phyloP scores from a whole-genome alignment of 768 basidiomycete genomes.

The Kwoniella botswanensis region DNA sequence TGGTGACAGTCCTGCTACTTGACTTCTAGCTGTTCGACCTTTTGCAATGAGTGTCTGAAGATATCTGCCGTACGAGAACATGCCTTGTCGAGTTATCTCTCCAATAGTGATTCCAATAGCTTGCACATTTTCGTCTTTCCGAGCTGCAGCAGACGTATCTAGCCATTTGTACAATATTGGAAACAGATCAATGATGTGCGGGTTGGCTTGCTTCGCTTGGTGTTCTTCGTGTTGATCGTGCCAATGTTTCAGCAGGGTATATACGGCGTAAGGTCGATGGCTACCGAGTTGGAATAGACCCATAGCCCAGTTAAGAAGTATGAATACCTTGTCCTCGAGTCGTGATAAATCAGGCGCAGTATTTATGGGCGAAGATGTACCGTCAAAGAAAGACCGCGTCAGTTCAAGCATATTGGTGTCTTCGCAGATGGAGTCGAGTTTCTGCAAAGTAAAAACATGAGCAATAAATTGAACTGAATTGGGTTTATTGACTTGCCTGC shows the following conservation, averaged over 20 bases:
- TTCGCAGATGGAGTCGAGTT: conserved; percentile 50
- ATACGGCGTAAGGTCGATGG: conserved; percentile 50
- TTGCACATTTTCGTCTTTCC: conserved; percentile 39
- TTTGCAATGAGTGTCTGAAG: conserved; percentile 48
- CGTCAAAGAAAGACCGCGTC: conserved; percentile 48
- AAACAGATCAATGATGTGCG: conserved; percentile 40
- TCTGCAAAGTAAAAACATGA: conserved; percentile 15
- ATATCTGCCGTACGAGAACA: conserved; percentile 53
- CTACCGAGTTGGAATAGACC: conserved; percentile 46
- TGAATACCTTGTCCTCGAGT: conserved; percentile 47
- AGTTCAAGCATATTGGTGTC: conserved; percentile 49
- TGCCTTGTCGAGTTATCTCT: conserved; percentile 47
- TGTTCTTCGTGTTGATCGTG: conserved; percentile 38
- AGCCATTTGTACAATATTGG: conserved; percentile 50
- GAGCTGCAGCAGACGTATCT: conserved; percentile 41
- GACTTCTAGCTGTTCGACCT: conserved; percentile 41
- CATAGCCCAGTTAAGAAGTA: conserved; percentile 53
- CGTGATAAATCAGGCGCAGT: conserved; percentile 31
- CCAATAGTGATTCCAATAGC: conserved; percentile 53
- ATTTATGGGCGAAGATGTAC: conserved; percentile 31
- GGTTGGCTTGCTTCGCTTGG: conserved; percentile 18
- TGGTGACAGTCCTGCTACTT: background rate
- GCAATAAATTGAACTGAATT: background rate
- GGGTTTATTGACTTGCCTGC: conserved; percentile 29
- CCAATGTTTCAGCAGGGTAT: conserved; percentile 49